Evolutionary conservation across 2,329 filamentous ascomycete genomes (phyloP).

Genomic region (Alternaria gaisen): DNA sequence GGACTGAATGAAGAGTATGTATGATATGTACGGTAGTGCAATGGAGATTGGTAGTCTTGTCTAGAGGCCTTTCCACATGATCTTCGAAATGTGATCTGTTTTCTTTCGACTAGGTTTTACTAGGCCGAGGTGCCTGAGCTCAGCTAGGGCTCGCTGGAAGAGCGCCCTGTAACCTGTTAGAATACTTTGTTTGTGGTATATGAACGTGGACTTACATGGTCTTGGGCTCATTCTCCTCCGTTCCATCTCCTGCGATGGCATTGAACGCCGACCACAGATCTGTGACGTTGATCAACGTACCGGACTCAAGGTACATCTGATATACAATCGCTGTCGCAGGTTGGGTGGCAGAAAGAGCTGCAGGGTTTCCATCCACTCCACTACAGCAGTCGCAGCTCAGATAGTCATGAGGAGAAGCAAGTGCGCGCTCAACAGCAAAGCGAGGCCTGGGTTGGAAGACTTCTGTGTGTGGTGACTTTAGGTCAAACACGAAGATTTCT

Average conservation of each 20-base stretch:
- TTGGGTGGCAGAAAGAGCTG: slow-evolving; percentile 65
- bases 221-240: slow-evolving; percentile 57
- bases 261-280: slow-evolving; percentile 83
- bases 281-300: slow-evolving; percentile 77
- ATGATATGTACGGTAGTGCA: slow-evolving; percentile 16
- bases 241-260: slow-evolving; percentile 65
- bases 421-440: slow-evolving; percentile 73
- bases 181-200: neutral
- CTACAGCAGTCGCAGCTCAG: slow-evolving; percentile 75
- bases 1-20: slow-evolving; percentile 9
- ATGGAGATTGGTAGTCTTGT: neutral
- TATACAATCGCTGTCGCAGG: slow-evolving; percentile 79
- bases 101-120: slow-evolving; percentile 91
- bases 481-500: slow-evolving; percentile 80
- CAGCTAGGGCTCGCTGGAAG: slow-evolving; percentile 87
- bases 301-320: slow-evolving; percentile 80
- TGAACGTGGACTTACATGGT: slow-evolving; percentile 52
- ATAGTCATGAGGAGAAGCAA: slow-evolving; percentile 79
- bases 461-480: slow-evolving; percentile 72
- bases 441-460: slow-evolving; percentile 80
- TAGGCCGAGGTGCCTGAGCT: slow-evolving; percentile 85
- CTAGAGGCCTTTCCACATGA: slow-evolving; percentile 78
- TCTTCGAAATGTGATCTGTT: slow-evolving; percentile 88
- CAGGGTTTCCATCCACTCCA: slow-evolving; percentile 49
- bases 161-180: slow-evolving; percentile 60